Evolutionary conservation across 2,329 filamentous ascomycete species (phyloP).

Genomic region (Aspergillus oerlinghausenensis): DNA sequence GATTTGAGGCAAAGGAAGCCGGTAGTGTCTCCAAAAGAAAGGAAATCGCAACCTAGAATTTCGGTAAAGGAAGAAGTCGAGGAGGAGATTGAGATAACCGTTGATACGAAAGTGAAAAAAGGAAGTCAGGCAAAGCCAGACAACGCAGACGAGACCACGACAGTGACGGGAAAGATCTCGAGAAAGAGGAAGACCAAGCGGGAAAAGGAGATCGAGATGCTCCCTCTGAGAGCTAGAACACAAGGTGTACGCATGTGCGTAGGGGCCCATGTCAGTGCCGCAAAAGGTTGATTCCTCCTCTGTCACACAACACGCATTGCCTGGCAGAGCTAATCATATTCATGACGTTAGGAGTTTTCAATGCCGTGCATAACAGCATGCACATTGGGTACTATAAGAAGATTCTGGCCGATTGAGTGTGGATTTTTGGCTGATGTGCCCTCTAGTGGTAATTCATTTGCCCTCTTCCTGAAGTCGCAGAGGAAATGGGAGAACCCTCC

Average conservation of each 20-base stretch:
- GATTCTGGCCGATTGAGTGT: background rate
- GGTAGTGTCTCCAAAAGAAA: background rate
- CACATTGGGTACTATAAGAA: slow-evolving; percentile 58
- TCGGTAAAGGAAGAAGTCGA: slow-evolving; percentile 16
- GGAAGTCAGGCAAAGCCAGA: slow-evolving; percentile 15
- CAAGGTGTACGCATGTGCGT: slow-evolving; percentile 73
- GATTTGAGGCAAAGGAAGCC: background rate
- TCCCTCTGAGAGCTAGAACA: slow-evolving; percentile 66
- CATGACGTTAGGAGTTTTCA: slow-evolving; percentile 67
- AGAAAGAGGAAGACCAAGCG: slow-evolving; percentile 51
- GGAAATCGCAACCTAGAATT: slow-evolving; percentile 11
- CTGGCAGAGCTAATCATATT: slow-evolving; percentile 9
- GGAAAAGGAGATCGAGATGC: slow-evolving; percentile 52
- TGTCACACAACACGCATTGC: background rate
- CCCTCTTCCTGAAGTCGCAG: slow-evolving; percentile 92
- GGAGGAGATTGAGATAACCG: slow-evolving; percentile 4
- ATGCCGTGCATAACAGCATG: slow-evolving; percentile 71
- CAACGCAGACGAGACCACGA: slow-evolving; percentile 12
- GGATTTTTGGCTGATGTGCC: background rate
- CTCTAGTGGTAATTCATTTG: slow-evolving; percentile 77
- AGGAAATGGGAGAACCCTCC: slow-evolving; percentile 88
- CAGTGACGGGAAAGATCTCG: slow-evolving; percentile 46
- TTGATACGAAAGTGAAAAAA: slow-evolving; percentile 1
- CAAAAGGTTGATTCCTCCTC: slow-evolving; percentile 62
- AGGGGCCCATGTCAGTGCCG: slow-evolving; percentile 85